Conservation (phyloP, 805 yeast genomes). For the Wickerhamiella vanderwaltii region DNA sequence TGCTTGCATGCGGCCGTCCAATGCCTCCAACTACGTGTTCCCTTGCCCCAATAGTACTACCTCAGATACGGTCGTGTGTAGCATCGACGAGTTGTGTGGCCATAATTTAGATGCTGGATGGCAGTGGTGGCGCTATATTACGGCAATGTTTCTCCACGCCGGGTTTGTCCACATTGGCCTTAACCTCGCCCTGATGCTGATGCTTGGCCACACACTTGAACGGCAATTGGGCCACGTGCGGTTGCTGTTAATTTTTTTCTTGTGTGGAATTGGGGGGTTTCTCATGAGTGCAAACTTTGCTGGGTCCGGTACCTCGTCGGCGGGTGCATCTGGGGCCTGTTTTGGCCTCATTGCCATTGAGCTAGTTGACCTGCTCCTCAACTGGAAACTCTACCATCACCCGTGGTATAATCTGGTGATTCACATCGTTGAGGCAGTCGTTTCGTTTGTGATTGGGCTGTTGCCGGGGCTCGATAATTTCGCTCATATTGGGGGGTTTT, state of each 20-base stretch:
- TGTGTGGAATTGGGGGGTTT: conserved; percentile 55
- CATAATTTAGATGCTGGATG: conserved; percentile 31
- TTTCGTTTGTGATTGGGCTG: conserved; percentile 50
- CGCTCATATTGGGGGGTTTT: conserved; percentile 64
- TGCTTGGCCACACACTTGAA: conserved; percentile 52
- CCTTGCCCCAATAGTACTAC: conserved; percentile 64
- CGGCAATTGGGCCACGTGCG: conserved; percentile 42
- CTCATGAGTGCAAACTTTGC: conserved; percentile 58
- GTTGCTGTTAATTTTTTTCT: conserved; percentile 43
- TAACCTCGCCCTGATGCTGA: conserved; percentile 47
- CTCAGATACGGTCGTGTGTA: conserved; percentile 42
- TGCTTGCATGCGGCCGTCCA: conserved; percentile 57
- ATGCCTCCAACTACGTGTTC: conserved; percentile 34
- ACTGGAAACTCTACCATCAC: conserved; percentile 36
- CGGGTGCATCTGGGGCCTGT: conserved; percentile 62
- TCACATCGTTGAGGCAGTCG: conserved; percentile 44
- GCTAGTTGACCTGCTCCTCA: conserved; percentile 41
- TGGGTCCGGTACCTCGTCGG: conserved; percentile 51
- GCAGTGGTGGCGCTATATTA: conserved; percentile 59
- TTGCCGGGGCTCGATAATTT: conserved; percentile 67
- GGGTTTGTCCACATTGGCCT: conserved; percentile 58
- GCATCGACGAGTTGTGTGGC: conserved; percentile 48
- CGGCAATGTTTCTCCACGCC: conserved; percentile 65
- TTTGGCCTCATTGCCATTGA: conserved; percentile 59
- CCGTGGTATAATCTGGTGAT: conserved; percentile 37